phyloP scores from a whole-genome alignment of 2,329 filamentous ascomycete species.

The Phoma sp. region DNA sequence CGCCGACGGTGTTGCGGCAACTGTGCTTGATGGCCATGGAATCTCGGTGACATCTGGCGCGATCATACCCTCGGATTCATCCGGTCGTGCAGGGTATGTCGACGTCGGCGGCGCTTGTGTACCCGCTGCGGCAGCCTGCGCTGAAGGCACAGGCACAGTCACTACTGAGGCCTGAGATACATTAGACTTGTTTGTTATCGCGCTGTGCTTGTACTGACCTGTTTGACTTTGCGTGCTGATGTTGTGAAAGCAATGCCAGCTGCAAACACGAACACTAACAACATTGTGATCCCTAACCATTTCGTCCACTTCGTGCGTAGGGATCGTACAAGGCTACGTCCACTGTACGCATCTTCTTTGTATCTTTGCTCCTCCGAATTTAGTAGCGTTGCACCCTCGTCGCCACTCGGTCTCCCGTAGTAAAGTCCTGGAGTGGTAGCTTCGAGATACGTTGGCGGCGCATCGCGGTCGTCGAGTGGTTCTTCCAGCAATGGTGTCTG shows the following conservation, averaged over 20 bases:
- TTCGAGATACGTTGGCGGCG: conserved; percentile 41
- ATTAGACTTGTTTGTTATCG: background rate
- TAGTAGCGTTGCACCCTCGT: conserved; percentile 40
- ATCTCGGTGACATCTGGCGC: conserved; percentile 9
- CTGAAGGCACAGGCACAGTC: conserved; percentile 7
- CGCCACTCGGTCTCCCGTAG: conserved; percentile 32
- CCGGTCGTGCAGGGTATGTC: background rate
- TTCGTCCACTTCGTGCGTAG: conserved; percentile 30
- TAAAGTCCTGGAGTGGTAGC: conserved; percentile 44
- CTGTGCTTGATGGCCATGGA: conserved; percentile 23
- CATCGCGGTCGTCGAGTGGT: conserved; percentile 31
- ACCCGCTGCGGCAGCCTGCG: conserved; percentile 22
- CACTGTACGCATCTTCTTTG: conserved; percentile 34
- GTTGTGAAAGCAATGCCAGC: conserved; percentile 28
- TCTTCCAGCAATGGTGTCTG: conserved; percentile 33
- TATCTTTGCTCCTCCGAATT: conserved; percentile 23
- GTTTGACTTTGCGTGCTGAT: conserved; percentile 23
- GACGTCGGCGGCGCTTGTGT: conserved; percentile 13
- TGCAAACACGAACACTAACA: conserved; percentile 30
- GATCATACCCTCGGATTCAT: conserved; percentile 10
- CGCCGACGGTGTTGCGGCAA: conserved; percentile 11
- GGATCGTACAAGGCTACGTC: conserved; percentile 27
- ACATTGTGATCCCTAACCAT: conserved; percentile 26
- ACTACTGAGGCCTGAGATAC: background rate
- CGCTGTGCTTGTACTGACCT: conserved; percentile 20